phyloP scores from a whole-genome alignment of 208 protist species.

The Trypanosoma theileri region DNA sequence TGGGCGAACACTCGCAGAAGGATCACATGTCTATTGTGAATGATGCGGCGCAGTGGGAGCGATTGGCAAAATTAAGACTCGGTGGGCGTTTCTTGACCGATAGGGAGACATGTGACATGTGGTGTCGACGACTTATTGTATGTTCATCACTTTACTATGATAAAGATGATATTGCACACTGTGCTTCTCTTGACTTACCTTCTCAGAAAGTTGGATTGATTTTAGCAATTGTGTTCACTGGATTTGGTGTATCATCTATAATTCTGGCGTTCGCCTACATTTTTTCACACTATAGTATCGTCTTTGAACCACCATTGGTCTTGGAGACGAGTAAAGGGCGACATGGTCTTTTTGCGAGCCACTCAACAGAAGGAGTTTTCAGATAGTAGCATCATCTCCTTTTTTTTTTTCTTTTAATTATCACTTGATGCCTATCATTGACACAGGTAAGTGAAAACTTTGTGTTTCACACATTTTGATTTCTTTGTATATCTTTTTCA shows the following conservation, averaged over 20 bases:
- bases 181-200: conserved; percentile 14
- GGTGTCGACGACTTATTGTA: conserved; percentile 25
- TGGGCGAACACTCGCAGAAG: conserved; percentile 11
- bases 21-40: conserved; percentile 17
- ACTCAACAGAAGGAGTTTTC: conserved; percentile 4
- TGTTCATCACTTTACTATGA: conserved; percentile 26
- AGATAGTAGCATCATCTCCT: neutral
- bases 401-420: neutral
- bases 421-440: neutral
- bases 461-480: neutral
- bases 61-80: conserved; percentile 16
- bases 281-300: neutral
- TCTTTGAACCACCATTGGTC: conserved; percentile 15
- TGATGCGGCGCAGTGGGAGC: conserved; percentile 11
- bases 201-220: conserved; percentile 15
- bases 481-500: neutral
- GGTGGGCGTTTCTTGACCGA: conserved; percentile 29
- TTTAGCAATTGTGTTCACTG: conserved; percentile 26
- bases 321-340: neutral
- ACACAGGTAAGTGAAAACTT: too few species aligned
- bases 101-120: conserved; percentile 10
- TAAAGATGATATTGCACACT: conserved; percentile 13
- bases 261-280: conserved; percentile 9
- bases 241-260: conserved; percentile 11
- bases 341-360: conserved; percentile 8